Conservation (phyloP, 169 alveolate species). For the Babesia bigemina region DNA sequence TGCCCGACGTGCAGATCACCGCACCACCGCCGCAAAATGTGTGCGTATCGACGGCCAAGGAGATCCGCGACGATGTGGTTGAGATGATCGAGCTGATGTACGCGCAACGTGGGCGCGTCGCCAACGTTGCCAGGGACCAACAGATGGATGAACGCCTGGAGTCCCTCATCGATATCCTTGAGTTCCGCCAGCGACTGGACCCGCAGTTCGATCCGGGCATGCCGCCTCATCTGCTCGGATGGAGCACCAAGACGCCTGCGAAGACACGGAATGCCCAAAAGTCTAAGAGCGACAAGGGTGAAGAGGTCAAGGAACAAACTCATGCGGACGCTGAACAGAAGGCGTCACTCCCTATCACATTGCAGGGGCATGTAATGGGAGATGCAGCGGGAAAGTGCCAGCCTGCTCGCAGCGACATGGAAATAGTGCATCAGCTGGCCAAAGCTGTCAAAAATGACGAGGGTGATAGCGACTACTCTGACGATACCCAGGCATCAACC, state of each 20-base stretch:
- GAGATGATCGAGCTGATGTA: slow-evolving; percentile 69
- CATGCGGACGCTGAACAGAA: neutral
- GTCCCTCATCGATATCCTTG: slow-evolving; percentile 68
- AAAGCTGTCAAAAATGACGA: slow-evolving; percentile 8
- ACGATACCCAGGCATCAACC: slow-evolving; percentile 18
- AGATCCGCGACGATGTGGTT: slow-evolving; percentile 31
- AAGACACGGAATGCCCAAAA: slow-evolving; percentile 29
- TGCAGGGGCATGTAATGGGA: slow-evolving; percentile 2
- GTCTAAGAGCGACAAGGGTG: neutral
- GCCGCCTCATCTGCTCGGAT: slow-evolving; percentile 73
- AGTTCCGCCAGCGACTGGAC: slow-evolving; percentile 69
- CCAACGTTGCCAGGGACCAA: slow-evolving; percentile 47
- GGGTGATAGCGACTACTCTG: neutral
- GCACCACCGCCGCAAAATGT: slow-evolving; percentile 40
- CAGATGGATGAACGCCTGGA: slow-evolving; percentile 66
- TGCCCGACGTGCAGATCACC: slow-evolving; percentile 61
- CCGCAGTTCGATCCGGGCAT: slow-evolving; percentile 78
- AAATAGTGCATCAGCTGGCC: slow-evolving; percentile 6
- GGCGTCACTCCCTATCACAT: neutral
- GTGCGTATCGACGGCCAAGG: slow-evolving; percentile 43
- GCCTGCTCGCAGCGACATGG: slow-evolving; percentile 16
- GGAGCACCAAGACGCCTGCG: slow-evolving; percentile 68
- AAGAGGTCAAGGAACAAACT: neutral
- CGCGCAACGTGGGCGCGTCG: slow-evolving; percentile 52
- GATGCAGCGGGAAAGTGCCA: neutral